Conservation (phyloP, 768 basidiomycete species). For the Mycena metata region DNA sequence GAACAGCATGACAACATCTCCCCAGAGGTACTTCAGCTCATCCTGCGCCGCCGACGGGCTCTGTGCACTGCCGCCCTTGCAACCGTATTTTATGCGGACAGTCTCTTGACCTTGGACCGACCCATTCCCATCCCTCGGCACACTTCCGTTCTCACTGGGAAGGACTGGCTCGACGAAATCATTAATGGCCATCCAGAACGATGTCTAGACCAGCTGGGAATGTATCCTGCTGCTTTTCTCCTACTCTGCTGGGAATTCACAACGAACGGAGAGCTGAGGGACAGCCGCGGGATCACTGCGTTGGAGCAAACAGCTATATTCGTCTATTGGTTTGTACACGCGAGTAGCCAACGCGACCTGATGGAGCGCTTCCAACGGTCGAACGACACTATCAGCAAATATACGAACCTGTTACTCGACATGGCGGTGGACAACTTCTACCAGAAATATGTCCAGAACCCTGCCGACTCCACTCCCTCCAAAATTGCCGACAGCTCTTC, state of each 20-base stretch:
- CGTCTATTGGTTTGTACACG: conserved; percentile 29
- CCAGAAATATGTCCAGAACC: conserved; percentile 19
- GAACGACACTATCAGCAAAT: conserved; percentile 20
- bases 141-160: conserved; percentile 19
- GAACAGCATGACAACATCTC: background rate
- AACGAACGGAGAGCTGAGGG: background rate
- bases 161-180: conserved; percentile 24
- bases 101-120: conserved; percentile 10
- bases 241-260: conserved; percentile 12
- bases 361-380: conserved; percentile 23
- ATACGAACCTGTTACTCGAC: conserved; percentile 15
- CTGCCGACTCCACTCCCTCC: conserved; percentile 25
- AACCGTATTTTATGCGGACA: conserved; percentile 5
- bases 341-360: conserved; percentile 19
- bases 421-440: conserved; percentile 19
- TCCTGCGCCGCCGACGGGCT: conserved; percentile 12
- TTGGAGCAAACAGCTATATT: conserved; percentile 27
- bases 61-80: background rate
- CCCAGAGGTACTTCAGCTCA: conserved; percentile 1
- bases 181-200: conserved; percentile 26
- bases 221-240: conserved; percentile 14
- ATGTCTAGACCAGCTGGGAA: conserved; percentile 22
- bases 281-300: conserved; percentile 2
- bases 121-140: conserved; percentile 23
- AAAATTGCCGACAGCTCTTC: no score